Base-by-base conservation (phyloP, 2,329 filamentous ascomycete species). In the Lachnellula cervina region DNA sequence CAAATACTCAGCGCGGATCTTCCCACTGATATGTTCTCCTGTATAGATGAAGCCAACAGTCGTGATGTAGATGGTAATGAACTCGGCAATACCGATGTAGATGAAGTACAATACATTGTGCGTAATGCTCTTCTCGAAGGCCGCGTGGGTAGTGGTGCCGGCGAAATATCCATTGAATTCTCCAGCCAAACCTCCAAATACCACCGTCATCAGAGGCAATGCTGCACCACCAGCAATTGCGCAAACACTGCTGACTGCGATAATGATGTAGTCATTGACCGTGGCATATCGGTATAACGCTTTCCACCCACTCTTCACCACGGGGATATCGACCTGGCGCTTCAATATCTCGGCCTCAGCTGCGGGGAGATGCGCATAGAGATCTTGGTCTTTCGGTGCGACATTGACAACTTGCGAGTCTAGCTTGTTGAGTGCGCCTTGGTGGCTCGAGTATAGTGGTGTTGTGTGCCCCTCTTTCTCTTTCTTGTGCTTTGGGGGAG, bases 21-120 rank as follows among this genome's bases (percentile, higher is more conserved):
- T 89, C 59, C 83, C 82, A 56, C 85, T 85, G 68, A 92, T 84
- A 67, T 90, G 86, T 70, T 93, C 89, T 55, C 89, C 89, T 0
- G 84, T 86, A 67, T 90, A 96, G 64, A 97, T 96, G 74, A 95
- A 97, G 19, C 90, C 89, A 17, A 95, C 84, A 0, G 92, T 97
- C 23, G 84, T 80, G 57, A 95, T 76, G 70, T 95, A 96, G 45
- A 86, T 81, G 3, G 86, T 84, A 46, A 89, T 72, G 62, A 95
- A 96, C 68, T 92, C 87, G 60, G 79, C 90, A 56, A 96, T 84
- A 44, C 82, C 90, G 47, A 96, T 80, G 70, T 96, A 96, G 35
- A 96, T 75, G 62, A 95, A 94, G 72, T 95, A 95, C 37, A 95
- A 73, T 11, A 91, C 87, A 64, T 87, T 81, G 44, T 77, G 76